Evolutionary conservation across 257 asterid species (phyloP).

Genomic region (Thymus quinquecostatus): DNA sequence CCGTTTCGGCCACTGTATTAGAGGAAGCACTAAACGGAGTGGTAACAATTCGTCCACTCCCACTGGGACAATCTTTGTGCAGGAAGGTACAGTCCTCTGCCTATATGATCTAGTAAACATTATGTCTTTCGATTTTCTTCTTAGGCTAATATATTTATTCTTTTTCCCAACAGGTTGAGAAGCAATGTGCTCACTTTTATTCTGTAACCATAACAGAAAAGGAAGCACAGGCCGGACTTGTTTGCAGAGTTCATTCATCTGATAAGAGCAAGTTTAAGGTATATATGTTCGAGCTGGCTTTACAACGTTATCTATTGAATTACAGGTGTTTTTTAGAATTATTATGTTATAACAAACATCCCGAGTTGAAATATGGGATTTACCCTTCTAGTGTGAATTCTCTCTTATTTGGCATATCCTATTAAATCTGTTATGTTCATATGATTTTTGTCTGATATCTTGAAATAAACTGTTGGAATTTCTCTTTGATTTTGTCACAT

Average conservation of each 20-base stretch:
- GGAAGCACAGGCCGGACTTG: slow-evolving; percentile 85
- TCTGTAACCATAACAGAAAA: slow-evolving; percentile 82
- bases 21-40: slow-evolving; percentile 93
- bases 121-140: slow-evolving; percentile 25
- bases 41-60: slow-evolving; percentile 68
- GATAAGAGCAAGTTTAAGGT: slow-evolving; percentile 99
- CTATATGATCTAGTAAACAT: slow-evolving; percentile 13
- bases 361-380: slow-evolving; percentile 1
- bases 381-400: neutral
- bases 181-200: slow-evolving; percentile 95
- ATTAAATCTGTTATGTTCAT: slow-evolving; percentile 4
- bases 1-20: slow-evolving; percentile 91
- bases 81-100: slow-evolving; percentile 62
- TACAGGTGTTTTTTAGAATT: neutral
- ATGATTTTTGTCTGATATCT: neutral
- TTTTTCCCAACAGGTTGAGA: slow-evolving; percentile 77
- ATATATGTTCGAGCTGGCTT: slow-evolving; percentile 8
- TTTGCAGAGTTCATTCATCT: slow-evolving; percentile 78
- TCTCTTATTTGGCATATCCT: slow-evolving; percentile 16
- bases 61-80: slow-evolving; percentile 75
- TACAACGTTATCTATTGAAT: neutral
- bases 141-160: slow-evolving; percentile 28
- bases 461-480: neutral
- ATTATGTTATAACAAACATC: slow-evolving; percentile 7
- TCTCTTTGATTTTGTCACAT: neutral